These are phyloP conservation scores for Austroboletus festivus DNA, from an alignment of 768 basidiomycete genomes.

Conservation along the genomic window DNA sequence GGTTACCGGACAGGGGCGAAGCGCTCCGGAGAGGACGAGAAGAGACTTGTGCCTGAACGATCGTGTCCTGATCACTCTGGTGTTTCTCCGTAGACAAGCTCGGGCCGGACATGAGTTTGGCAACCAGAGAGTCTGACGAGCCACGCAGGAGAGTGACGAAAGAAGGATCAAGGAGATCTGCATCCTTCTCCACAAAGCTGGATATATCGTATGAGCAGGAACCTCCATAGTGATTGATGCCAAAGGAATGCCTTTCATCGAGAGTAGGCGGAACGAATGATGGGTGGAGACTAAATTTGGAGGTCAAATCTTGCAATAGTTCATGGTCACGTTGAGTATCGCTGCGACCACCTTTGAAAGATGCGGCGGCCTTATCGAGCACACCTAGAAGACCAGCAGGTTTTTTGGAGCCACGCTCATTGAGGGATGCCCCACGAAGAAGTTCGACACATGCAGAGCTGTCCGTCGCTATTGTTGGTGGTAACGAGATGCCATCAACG, in stretches of 20 bases:
- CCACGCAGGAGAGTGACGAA: conserved; percentile 51
- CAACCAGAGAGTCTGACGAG: conserved; percentile 51
- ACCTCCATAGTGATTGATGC: conserved; percentile 61
- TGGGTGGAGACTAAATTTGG: conserved; percentile 45
- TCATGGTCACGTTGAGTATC: conserved; percentile 47
- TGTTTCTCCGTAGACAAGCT: conserved; percentile 58
- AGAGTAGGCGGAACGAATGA: conserved; percentile 44
- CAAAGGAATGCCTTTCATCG: conserved; percentile 42
- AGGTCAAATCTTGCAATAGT: conserved; percentile 46
- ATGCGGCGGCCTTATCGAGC: conserved; percentile 48
- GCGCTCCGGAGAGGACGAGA: conserved; percentile 52
- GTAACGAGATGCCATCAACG: conserved; percentile 52
- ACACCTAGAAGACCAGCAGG: conserved; percentile 58
- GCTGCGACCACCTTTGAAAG: conserved; percentile 50
- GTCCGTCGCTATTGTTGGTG: conserved; percentile 48
- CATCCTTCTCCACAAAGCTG: conserved; percentile 47
- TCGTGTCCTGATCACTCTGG: conserved; percentile 50
- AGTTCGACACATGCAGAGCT: conserved; percentile 56
- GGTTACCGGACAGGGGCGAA: conserved; percentile 32
- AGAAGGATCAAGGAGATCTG: conserved; percentile 53
- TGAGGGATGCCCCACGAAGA: conserved; percentile 50
- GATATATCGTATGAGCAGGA: conserved; percentile 50
- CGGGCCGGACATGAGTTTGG: conserved; percentile 62
- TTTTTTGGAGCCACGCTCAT: conserved; percentile 45
- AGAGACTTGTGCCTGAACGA: conserved; percentile 65